These are phyloP conservation scores for Bipolaris oryzae DNA, from an alignment of 2,329 filamentous ascomycete genomes.

Conservation along the genomic window DNA sequence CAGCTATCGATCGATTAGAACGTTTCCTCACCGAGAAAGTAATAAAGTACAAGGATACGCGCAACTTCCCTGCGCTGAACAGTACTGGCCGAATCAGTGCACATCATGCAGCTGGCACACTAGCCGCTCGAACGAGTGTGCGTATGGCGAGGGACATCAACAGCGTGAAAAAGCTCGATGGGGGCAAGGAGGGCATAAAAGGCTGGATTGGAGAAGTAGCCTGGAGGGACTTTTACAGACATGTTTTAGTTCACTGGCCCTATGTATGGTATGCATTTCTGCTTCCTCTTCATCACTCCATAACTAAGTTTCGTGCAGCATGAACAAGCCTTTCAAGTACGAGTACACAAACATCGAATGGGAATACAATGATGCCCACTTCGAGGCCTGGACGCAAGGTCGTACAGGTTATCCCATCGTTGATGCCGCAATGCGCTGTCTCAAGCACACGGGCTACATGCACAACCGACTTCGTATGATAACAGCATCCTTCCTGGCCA, in stretches of 20 bases:
- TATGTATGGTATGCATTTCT: slow-evolving; percentile 68
- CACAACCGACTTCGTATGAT: slow-evolving; percentile 61
- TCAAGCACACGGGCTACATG: slow-evolving; percentile 58
- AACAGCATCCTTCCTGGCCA: slow-evolving; percentile 56
- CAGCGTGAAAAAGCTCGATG: slow-evolving; percentile 60
- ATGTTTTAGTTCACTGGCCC: slow-evolving; percentile 82
- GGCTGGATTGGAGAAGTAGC: slow-evolving; percentile 60
- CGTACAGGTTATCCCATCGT: slow-evolving; percentile 55
- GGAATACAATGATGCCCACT: slow-evolving; percentile 64
- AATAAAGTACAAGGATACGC: slow-evolving; percentile 48
- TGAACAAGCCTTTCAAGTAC: slow-evolving; percentile 81
- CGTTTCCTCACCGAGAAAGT: slow-evolving; percentile 56
- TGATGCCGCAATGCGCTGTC: slow-evolving; percentile 59
- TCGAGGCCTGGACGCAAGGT: slow-evolving; percentile 68
- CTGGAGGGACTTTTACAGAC: slow-evolving; percentile 59
- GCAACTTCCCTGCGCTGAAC: slow-evolving; percentile 52
- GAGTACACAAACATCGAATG: slow-evolving; percentile 83
- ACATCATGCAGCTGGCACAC: slow-evolving; percentile 54
- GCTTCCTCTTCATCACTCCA: neutral
- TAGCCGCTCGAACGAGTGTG: slow-evolving; percentile 54
- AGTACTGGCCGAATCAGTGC: slow-evolving; percentile 51
- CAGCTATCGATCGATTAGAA: slow-evolving; percentile 50
- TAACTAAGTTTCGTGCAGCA: slow-evolving; percentile 49
- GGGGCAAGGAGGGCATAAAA: slow-evolving; percentile 50
- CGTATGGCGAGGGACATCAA: slow-evolving; percentile 59